Percentiles rank a stretch among this genome's conserved stretches.
phyloP scores from a whole-genome alignment of 345 rosid species.

The Eucalyptus marginata region DNA sequence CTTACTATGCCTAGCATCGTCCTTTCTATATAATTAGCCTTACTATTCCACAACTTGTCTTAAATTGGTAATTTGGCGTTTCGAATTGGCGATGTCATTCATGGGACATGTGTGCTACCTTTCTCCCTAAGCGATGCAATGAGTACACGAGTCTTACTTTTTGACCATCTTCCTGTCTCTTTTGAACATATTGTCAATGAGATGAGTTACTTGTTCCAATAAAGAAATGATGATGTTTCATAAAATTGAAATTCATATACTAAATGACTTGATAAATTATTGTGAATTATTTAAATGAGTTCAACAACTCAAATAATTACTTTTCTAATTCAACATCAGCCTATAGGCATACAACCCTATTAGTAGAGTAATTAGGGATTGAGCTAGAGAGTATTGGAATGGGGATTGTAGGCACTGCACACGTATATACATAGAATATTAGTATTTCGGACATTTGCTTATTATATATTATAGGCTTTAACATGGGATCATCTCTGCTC shows the following conservation, averaged over 20 bases:
- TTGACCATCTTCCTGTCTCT: background rate
- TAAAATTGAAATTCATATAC: background rate
- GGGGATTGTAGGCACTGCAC: too few species aligned
- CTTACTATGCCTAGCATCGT: background rate
- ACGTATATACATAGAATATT: background rate
- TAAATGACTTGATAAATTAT: background rate
- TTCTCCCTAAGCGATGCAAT: background rate
- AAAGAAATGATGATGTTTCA: background rate
- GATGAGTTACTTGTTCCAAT: background rate
- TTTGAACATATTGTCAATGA: background rate
- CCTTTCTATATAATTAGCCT: background rate
- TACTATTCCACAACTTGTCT: background rate
- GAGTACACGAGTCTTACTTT: background rate
- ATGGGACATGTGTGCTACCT: too few species aligned
- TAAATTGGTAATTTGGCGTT: background rate
- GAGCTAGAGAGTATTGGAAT: too few species aligned
- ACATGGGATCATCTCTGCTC: background rate
- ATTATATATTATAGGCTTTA: background rate
- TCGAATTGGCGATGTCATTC: background rate
- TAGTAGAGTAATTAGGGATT: background rate
- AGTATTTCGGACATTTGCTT: background rate
- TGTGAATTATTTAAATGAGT: background rate
- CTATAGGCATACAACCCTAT: rapidly evolving
- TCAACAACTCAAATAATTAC: background rate
- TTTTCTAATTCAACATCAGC: background rate